A percentile compares a stretch with the other conserved stretches of the same genome.
Conservation (phyloP, 2,329 filamentous ascomycete genomes). For the Talaromyces marneffei region DNA sequence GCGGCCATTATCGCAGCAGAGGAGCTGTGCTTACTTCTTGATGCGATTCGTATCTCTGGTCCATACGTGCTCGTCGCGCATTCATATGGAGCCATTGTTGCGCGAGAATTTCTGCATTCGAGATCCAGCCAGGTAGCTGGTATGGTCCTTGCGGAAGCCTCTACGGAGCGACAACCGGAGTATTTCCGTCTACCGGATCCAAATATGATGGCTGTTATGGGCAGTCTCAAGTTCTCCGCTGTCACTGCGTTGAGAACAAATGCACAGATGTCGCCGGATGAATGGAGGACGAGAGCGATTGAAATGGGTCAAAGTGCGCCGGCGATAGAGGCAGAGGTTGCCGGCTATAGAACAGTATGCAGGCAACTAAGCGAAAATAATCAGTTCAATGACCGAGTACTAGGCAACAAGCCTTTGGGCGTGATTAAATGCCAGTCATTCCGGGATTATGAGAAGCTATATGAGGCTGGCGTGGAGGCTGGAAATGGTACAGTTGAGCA, state of each 20-base stretch:
- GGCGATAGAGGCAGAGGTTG: slow-evolving; percentile 22
- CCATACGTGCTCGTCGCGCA: slow-evolving; percentile 35
- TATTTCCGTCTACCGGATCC: slow-evolving; percentile 29
- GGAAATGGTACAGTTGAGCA: slow-evolving; percentile 32
- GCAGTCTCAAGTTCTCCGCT: slow-evolving; percentile 25
- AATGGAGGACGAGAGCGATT: slow-evolving; percentile 30
- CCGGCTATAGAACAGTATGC: slow-evolving; percentile 22
- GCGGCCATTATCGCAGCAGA: slow-evolving; percentile 24
- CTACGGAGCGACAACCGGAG: slow-evolving; percentile 29
- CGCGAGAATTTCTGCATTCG: slow-evolving; percentile 35
- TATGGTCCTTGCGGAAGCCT: slow-evolving; percentile 34
- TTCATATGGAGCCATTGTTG: slow-evolving; percentile 37
- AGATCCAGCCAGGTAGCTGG: slow-evolving; percentile 26
- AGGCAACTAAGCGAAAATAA: slow-evolving; percentile 24
- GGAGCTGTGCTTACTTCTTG: slow-evolving; percentile 29
- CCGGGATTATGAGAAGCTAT: slow-evolving; percentile 30
- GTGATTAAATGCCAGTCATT: slow-evolving; percentile 32
- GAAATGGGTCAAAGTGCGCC: slow-evolving; percentile 24
- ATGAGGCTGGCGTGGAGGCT: slow-evolving; percentile 26
- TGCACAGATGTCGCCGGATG: slow-evolving; percentile 26
- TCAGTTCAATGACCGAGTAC: slow-evolving; percentile 25
- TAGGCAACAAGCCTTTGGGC: slow-evolving; percentile 29
- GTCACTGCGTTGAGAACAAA: slow-evolving; percentile 29
- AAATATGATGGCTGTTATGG: slow-evolving; percentile 27
- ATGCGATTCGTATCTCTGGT: slow-evolving; percentile 18